These are phyloP conservation scores for Paramecium octaurelia DNA, from an alignment of 73 alveolate species.

Conservation along the genomic window DNA sequence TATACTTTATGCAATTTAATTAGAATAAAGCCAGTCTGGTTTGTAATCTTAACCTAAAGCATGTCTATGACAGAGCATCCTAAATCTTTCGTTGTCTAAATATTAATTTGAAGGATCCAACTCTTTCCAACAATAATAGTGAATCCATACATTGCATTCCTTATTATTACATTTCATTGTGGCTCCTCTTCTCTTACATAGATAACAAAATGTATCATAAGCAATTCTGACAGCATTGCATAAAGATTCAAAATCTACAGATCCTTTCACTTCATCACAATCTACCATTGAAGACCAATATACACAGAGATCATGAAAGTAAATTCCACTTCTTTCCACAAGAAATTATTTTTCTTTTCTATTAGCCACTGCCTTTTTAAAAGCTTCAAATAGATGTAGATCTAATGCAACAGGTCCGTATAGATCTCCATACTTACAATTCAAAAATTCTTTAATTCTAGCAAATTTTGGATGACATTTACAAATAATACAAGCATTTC, in stretches of 20 bases:
- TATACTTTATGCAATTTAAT: not conserved
- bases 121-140: not conserved
- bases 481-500: slow-evolving; percentile 31
- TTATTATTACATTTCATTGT: slow-evolving; percentile 19
- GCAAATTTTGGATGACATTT: slow-evolving; percentile 48
- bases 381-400: not conserved
- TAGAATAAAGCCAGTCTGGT: slow-evolving; percentile 9
- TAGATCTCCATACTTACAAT: slow-evolving; percentile 17
- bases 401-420: not conserved
- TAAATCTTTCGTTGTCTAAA: not conserved
- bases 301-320: slow-evolving; percentile 25
- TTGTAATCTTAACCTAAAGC: not conserved
- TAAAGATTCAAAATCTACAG: not conserved
- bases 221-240: not conserved
- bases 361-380: not conserved
- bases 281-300: slow-evolving; percentile 15
- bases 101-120: not conserved
- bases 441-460: not conserved
- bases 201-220: not conserved
- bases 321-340: not conserved
- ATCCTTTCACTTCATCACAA: not conserved
- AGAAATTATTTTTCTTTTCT: not conserved
- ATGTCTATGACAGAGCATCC: not conserved
- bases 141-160: slow-evolving; percentile 3
- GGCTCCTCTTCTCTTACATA: slow-evolving; percentile 31